Evolutionary conservation across 208 protist species (phyloP).

Genomic region (Leishmania mexicana): DNA sequence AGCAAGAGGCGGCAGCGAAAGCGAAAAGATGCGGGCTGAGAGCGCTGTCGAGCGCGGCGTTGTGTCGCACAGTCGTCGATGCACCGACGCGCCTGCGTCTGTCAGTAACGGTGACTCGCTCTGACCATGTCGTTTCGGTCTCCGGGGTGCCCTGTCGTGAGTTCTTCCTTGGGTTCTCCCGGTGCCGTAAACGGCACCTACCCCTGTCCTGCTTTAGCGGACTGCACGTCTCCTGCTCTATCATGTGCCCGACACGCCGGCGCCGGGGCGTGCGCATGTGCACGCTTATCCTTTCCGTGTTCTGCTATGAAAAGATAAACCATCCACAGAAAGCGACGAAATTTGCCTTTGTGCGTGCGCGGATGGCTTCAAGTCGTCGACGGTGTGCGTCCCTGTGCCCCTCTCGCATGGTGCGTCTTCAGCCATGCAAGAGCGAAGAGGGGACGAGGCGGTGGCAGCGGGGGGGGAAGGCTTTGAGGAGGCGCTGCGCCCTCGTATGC

Average conservation of each 20-base stretch:
- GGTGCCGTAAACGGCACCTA: neutral
- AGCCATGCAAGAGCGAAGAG: neutral
- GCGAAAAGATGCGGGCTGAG: conserved; percentile 5
- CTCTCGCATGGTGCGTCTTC: neutral
- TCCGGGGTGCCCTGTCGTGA: neutral
- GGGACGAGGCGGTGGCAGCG: neutral
- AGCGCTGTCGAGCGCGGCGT: neutral
- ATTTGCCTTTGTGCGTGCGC: neutral
- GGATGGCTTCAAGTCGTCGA: neutral
- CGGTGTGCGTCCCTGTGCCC: neutral
- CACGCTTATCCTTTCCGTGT: neutral
- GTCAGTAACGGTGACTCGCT: neutral
- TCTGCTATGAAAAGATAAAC: neutral
- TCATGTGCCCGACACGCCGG: neutral
- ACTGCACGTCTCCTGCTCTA: neutral
- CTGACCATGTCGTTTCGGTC: neutral
- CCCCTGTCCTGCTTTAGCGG: neutral
- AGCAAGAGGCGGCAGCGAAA: neutral
- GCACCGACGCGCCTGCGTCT: neutral
- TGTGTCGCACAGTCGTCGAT: neutral
- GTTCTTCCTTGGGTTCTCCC: neutral
- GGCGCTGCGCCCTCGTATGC: neutral
- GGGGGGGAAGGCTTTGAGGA: neutral
- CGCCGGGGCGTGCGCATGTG: neutral
- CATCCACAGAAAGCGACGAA: neutral